Base-by-base conservation (phyloP, 257 asterid species). In the Solanum megistacrolobum region DNA sequence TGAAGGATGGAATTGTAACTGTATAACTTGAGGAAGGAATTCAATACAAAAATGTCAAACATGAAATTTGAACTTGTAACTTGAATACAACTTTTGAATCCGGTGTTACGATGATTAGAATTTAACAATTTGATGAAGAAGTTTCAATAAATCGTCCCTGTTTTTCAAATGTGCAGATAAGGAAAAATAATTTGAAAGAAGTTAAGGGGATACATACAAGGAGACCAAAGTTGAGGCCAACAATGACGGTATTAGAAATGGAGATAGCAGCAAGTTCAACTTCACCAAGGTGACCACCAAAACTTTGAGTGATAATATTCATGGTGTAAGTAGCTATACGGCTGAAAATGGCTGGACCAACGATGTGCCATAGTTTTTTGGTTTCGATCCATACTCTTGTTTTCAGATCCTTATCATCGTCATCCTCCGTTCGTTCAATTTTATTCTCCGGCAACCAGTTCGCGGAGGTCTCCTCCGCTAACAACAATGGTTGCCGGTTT, bases 221-320 rank as follows among this genome's bases (percentile, higher is more conserved):
- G 66, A 93, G 92, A 13, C 96, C 94, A 38, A 91, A 93, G 60
- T 84, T 89, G 93, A 93, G 90, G 52, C 92, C 94, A 29, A 92
- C 88, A 66, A 93, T 92, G 87, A 93, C 94, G 55, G 75, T 91
- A 90, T 86, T 91, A 86, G 94, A 92, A 66, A 93, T 92, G 10
- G 95, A 90, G 35, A 92, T 78, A 10, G 96, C 87, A 78, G 95
- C 95, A 5, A 93, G 92, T 68, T 92, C 91, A 0, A 90, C 90
- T 46, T 93, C 93, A 6, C 94, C 94, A 21, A 93, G 94, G 46
- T 93, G 95, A 62, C 95, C 94, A 13, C 94, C 92, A 65, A 88
- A 90, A 5, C 91, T 88, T 74, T 92, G 96, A 38, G 93, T 90
- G 38, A 87, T 79, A 31, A 93, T 11, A 87, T 76, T 89, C 90